These are phyloP conservation scores for Neodidymelliopsis sp. DNA, from an alignment of 2,329 filamentous ascomycete genomes.

Conservation along the genomic window DNA sequence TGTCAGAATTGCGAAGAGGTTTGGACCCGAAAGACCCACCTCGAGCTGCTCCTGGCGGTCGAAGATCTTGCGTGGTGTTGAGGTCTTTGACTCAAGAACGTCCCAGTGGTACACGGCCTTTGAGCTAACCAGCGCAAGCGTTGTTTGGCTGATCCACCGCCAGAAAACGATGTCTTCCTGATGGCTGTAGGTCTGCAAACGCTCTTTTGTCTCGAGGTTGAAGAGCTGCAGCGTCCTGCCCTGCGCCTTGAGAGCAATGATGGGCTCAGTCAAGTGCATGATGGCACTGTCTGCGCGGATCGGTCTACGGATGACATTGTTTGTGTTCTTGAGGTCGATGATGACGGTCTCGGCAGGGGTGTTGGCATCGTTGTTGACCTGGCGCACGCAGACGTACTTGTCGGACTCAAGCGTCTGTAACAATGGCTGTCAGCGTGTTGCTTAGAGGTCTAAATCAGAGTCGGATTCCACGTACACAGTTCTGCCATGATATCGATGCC, in stretches of 20 bases:
- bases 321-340: conserved; percentile 95
- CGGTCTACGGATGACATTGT: conserved; percentile 90
- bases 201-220: conserved; percentile 89
- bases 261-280: conserved; percentile 97
- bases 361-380: conserved; percentile 80
- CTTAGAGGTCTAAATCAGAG: conserved; percentile 6
- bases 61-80: conserved; percentile 84
- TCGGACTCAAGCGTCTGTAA: conserved; percentile 95
- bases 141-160: conserved; percentile 96
- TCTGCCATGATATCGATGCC: conserved; percentile 83
- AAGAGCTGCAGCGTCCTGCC: conserved; percentile 96
- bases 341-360: conserved; percentile 94
- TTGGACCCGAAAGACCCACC: conserved; percentile 59
- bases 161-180: conserved; percentile 98
- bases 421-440: conserved; percentile 25
- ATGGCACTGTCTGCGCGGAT: conserved; percentile 99
- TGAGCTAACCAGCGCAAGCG: conserved; percentile 89
- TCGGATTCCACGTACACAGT: conserved; percentile 69
- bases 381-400: conserved; percentile 92
- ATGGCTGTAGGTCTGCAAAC: conserved; percentile 96
- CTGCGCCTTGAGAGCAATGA: conserved; percentile 96
- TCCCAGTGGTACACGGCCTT: conserved; percentile 97
- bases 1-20: conserved; percentile 10
- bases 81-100: conserved; percentile 83
- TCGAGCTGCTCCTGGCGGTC: conserved; percentile 90